phyloP scores from a whole-genome alignment of 257 asterid species.

The Jacaranda mimosifolia region DNA sequence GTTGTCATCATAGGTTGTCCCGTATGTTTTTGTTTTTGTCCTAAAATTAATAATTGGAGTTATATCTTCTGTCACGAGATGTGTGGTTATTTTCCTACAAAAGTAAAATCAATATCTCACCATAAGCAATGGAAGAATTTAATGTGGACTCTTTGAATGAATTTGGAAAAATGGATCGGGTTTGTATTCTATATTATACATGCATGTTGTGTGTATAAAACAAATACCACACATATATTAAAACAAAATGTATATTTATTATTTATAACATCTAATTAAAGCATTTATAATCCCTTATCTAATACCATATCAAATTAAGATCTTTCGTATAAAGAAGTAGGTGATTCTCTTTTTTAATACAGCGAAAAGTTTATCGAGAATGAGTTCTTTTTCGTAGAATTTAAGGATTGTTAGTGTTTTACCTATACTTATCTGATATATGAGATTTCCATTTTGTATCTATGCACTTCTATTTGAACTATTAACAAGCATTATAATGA shows the following conservation, averaged over 20 bases:
- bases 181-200: no score
- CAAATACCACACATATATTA: no score
- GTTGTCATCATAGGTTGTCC: not conserved
- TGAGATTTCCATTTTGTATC: not conserved
- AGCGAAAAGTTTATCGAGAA: no score
- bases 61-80: not conserved
- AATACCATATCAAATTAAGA: no score
- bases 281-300: no score
- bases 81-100: constrained; percentile 14
- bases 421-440: not conserved
- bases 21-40: not conserved
- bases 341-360: not conserved
- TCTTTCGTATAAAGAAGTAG: no score
- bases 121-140: not conserved
- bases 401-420: not conserved
- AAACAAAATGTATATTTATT: no score
- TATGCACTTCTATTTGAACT: not conserved
- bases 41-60: not conserved
- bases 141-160: no score
- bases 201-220: no score
- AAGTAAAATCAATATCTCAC: constrained; percentile 16
- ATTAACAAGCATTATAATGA: not conserved
- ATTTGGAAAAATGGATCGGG: no score
- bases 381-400: not conserved
- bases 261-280: no score